Evolutionary conservation across 306 rosid genomes (phyloP).

Genomic region (Mimosa pudica): DNA sequence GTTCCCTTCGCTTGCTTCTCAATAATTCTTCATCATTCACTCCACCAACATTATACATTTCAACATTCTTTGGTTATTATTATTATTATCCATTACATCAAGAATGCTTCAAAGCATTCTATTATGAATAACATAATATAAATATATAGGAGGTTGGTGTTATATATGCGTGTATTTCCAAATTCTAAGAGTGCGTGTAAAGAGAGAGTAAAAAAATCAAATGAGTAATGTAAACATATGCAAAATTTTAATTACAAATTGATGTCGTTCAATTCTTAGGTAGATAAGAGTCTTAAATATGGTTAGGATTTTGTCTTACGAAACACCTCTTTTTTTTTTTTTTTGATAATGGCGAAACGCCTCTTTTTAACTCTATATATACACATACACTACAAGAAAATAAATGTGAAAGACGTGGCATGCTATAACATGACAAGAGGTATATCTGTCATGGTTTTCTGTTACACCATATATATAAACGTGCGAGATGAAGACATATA

Average conservation of each 20-base stretch:
- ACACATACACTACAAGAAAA: too few relatives aligned
- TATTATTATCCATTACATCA: neutral
- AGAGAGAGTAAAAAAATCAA: neutral
- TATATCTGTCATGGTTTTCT: too few relatives aligned
- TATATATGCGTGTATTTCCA: neutral
- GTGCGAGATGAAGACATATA: too few relatives aligned
- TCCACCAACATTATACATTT: neutral
- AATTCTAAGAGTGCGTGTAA: neutral
- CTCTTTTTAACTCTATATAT: too few relatives aligned
- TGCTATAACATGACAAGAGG: too few relatives aligned
- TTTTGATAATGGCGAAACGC: too few relatives aligned
- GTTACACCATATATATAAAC: too few relatives aligned
- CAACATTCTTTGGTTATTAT: neutral
- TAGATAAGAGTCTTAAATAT: neutral
- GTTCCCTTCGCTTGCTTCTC: conserved; percentile 19
- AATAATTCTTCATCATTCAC: conserved; percentile 12
- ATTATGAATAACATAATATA: too few relatives aligned
- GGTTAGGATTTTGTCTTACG: neutral
- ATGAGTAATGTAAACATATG: neutral
- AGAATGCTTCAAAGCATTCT: neutral
- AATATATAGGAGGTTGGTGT: neutral
- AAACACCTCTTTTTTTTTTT: neutral
- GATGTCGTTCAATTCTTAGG: neutral
- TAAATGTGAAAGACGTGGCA: too few relatives aligned
- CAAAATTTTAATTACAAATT: neutral